Evolutionary conservation across 345 rosid species (phyloP), one percentile per base, ranked within the genome.

Genomic region (Rhizophora apiculata): DNA sequence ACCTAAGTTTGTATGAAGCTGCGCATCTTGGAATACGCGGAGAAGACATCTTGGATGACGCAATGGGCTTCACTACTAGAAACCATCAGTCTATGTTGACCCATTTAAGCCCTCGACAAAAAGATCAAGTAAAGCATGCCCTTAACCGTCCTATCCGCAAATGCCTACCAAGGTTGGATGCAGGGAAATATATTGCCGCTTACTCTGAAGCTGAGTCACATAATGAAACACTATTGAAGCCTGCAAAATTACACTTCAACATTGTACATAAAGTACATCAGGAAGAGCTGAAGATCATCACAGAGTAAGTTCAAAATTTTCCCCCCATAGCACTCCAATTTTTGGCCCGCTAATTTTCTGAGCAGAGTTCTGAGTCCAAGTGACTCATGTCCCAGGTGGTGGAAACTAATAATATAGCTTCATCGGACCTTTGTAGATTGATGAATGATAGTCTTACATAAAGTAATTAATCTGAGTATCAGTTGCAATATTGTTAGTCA

Each of bases 1-100:
- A 69, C 49, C 19, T 64, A 1, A 63, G 73, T 59, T 51, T 75
- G 26, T 58, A 77, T 11, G 76, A 77, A 60, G 77, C 77, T 1
- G 61, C 69, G 5, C 70, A 68, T 68, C 59, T 68, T 0, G 43
- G 67, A 2, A 57, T 68, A 7, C 54, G 61, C 19, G 70, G 70
- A 30, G 74, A 78, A 6, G 64, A 69, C 4, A 31, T 65, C 24
- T 20, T 73, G 8, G 74, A 69, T 26, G 69, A 72, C 68, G 70
- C 72, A 6, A 22, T 69, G 22, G 65, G 27, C 5, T 69, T 60
- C 19, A 29, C 72, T 10, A 68, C 72, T 3, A 2, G 22, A 27
- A 48, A 29, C 20, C 72, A 60, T n/a, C 10, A 46, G 1, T 68
- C 54, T 0, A 0, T 21, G 9, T 59, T 60, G 22, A 10, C 61